A percentile compares a stretch with the other conserved stretches of the same genome.
phyloP scores from a whole-genome alignment of 257 asterid species.

The Nicotiana noctiflora region DNA sequence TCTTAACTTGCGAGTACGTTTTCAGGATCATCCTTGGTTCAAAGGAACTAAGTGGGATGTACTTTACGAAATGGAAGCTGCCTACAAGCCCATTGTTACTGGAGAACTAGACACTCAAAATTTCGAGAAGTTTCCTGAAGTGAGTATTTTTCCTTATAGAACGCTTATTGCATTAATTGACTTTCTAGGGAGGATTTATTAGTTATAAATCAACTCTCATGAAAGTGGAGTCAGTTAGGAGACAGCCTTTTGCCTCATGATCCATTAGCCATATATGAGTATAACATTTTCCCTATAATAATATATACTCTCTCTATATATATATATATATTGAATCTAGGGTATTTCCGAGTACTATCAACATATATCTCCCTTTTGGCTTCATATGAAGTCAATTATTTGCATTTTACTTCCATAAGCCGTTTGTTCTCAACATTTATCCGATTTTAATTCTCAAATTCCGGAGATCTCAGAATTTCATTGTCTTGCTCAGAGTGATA shows the following conservation, averaged over 20 bases:
- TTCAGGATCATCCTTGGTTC: slow-evolving; percentile 94
- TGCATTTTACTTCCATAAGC: neutral
- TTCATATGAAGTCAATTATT: neutral
- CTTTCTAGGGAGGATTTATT: neutral
- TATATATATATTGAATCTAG: neutral
- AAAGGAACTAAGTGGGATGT: slow-evolving; percentile 66
- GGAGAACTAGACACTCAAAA: slow-evolving; percentile 96
- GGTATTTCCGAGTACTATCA: neutral
- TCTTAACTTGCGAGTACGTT: slow-evolving; percentile 3
- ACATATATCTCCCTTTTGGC: neutral
- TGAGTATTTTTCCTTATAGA: slow-evolving; percentile 25
- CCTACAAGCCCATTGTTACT: slow-evolving; percentile 72
- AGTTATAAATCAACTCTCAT: neutral
- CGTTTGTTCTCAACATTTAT: neutral
- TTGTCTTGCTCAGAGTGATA: neutral
- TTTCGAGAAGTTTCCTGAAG: slow-evolving; percentile 88
- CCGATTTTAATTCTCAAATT: neutral
- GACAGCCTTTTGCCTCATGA: too few relatives aligned
- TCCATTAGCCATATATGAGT: neutral
- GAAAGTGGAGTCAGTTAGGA: too few relatives aligned
- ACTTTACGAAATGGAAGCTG: slow-evolving; percentile 94
- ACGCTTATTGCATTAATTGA: neutral
- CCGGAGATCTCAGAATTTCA: neutral
- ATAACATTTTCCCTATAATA: neutral
- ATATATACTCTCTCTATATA: too few relatives aligned